Percentiles rank a stretch among this genome's conserved stretches.
Conservation (phyloP, 345 rosid species). For the Eucalyptus rudis region DNA sequence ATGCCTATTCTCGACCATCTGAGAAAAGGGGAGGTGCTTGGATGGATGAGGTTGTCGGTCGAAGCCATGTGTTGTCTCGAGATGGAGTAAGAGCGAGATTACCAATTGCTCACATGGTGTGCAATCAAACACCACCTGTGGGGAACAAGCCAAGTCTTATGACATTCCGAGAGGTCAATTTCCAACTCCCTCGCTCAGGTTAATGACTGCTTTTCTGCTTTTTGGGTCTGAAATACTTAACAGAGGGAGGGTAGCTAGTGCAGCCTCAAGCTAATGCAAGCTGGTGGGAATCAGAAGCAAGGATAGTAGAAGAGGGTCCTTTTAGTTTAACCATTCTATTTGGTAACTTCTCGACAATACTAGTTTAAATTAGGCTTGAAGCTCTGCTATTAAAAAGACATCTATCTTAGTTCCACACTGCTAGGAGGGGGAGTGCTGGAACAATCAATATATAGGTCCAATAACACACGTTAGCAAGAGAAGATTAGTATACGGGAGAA, state of each 20-base stretch:
- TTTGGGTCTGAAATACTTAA: neutral
- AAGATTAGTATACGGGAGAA: neutral
- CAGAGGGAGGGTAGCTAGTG: neutral
- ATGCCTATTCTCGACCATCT: conserved; percentile 91
- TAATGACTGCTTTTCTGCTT: neutral
- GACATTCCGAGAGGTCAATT: conserved; percentile 83
- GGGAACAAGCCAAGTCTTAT: conserved; percentile 87
- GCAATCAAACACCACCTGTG: conserved; percentile 91
- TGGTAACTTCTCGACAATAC: neutral
- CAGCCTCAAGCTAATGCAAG: neutral
- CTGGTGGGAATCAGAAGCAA: neutral
- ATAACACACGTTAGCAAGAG: neutral
- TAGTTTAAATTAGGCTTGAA: neutral
- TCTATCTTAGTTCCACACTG: neutral
- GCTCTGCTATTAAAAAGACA: neutral
- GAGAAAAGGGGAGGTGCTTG: conserved; percentile 87
- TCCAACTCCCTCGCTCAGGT: neutral
- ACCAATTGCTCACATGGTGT: conserved; percentile 87
- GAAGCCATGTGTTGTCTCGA: conserved; percentile 53
- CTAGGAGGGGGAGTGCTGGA: neutral
- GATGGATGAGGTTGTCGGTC: conserved; percentile 76
- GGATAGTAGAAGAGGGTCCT: neutral
- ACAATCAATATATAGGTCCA: neutral
- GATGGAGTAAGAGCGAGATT: conserved; percentile 37
- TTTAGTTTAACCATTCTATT: neutral